Evolutionary conservation across 1,284 basidiomycete genomes (phyloP).

Genomic region (Ceratobasidium sp.): DNA sequence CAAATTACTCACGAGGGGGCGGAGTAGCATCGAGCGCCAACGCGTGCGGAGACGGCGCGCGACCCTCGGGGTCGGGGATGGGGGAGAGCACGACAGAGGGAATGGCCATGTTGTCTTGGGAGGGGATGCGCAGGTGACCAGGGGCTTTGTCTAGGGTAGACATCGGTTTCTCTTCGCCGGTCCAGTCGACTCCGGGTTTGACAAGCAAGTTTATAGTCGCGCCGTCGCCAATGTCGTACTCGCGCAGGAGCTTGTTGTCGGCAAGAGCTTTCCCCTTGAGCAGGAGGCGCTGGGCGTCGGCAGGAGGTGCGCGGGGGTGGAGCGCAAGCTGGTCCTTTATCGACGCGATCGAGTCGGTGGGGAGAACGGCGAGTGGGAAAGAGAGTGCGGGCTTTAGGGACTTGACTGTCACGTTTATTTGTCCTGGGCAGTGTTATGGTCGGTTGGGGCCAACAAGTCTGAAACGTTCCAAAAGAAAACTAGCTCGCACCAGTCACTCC

Average conservation of each 20-base stretch:
- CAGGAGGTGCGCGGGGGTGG: conserved; percentile 66
- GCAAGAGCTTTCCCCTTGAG: conserved; percentile 91
- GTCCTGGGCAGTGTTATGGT: conserved; percentile 50
- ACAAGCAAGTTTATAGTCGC: conserved; percentile 83
- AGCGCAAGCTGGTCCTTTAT: conserved; percentile 78
- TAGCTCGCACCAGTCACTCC: conserved; percentile 22
- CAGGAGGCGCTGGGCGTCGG: conserved; percentile 80
- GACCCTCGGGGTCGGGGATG: conserved; percentile 41
- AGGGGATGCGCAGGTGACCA: conserved; percentile 48
- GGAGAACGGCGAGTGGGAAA: conserved; percentile 71
- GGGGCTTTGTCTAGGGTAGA: conserved; percentile 29
- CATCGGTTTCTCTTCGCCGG: conserved; percentile 40
- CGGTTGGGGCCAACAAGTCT: conserved; percentile 2
- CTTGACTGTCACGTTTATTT: conserved; percentile 81
- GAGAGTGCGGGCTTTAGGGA: conserved; percentile 85
- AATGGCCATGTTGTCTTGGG: conserved; percentile 48
- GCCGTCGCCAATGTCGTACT: conserved; percentile 82
- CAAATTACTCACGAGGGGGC: background rate
- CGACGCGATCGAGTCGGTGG: conserved; percentile 77
- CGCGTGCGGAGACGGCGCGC: conserved; percentile 31
- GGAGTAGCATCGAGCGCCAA: conserved; percentile 32
- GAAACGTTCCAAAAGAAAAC: conserved; percentile 30
- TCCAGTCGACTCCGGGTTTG: conserved; percentile 77
- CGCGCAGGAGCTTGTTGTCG: conserved; percentile 84
- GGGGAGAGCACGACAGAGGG: conserved; percentile 67